phyloP scores from a whole-genome alignment of 2,329 filamentous ascomycete genomes.

The Colletotrichum musicola region DNA sequence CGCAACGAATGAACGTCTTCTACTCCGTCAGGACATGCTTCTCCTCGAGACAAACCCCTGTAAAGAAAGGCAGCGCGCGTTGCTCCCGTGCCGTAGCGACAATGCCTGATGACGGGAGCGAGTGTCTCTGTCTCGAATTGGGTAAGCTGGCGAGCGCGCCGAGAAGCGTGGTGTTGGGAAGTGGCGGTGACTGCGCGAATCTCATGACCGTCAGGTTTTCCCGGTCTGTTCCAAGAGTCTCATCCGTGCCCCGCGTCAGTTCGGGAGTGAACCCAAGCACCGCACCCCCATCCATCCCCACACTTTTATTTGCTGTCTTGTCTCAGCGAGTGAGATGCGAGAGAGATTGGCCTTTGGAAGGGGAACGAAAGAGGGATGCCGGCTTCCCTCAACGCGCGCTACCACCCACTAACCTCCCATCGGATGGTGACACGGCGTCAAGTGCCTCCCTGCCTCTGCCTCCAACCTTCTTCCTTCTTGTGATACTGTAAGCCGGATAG shows the following conservation, averaged over 20 bases:
- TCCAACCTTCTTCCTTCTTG: constrained; percentile 1
- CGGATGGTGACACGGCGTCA: background rate
- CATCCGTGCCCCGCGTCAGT: constrained; percentile 29
- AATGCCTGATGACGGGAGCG: background rate
- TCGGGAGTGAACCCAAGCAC: constrained; percentile 6
- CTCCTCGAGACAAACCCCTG: constrained; percentile 2
- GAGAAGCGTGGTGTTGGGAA: constrained; percentile 12
- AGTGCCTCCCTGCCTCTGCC: background rate
- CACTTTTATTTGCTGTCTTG: constrained; percentile 28
- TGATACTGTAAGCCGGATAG: constrained; percentile 1
- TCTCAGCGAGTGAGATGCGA: constrained; percentile 31
- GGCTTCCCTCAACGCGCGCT: constrained; percentile 23
- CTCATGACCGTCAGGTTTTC: constrained; percentile 33
- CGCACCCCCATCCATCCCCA: constrained; percentile 4
- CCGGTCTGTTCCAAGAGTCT: constrained; percentile 16
- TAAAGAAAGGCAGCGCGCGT: constrained; percentile 12
- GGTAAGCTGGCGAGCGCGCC: constrained; percentile 15
- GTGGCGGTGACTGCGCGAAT: constrained; percentile 39
- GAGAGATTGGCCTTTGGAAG: constrained; percentile 11
- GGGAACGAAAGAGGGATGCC: background rate
- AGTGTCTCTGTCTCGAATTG: background rate
- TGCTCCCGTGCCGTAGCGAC: constrained; percentile 6
- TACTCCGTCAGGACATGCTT: constrained; percentile 6
- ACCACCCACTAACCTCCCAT: constrained; percentile 9
- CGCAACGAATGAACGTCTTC: constrained; percentile 37